Percentiles rank a stretch among this genome's conserved stretches.
These are phyloP conservation scores for Eucalyptus tenuipes DNA, from an alignment of 345 rosid species.

Conservation along the genomic window DNA sequence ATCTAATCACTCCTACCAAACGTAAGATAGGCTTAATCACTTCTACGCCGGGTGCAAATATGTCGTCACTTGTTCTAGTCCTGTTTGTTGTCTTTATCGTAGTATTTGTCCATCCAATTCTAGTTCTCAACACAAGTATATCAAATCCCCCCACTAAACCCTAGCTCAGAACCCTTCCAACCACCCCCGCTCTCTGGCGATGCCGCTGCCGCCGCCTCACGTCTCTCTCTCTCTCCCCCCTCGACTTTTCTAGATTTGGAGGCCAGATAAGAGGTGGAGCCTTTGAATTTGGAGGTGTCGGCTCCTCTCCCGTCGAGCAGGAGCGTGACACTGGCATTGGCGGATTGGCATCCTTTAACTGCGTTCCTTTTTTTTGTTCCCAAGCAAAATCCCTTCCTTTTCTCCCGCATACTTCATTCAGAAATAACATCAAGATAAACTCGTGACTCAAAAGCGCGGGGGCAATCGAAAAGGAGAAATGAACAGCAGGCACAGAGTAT, in stretches of 20 bases:
- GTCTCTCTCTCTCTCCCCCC: not conserved
- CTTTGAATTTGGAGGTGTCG: not conserved
- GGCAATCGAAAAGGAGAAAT: not conserved
- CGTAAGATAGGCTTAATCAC: not conserved
- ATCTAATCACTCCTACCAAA: not conserved
- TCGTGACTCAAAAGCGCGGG: not conserved
- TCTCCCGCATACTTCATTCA: not conserved
- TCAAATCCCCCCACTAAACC: not conserved
- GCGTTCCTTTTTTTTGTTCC: not conserved
- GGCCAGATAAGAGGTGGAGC: not conserved
- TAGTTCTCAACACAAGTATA: not conserved
- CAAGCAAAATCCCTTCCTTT: not conserved
- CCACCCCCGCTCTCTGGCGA: not conserved
- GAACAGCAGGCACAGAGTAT: not conserved
- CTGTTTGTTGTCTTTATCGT: not conserved
- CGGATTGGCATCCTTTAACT: not conserved
- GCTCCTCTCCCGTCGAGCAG: not conserved
- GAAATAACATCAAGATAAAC: not conserved
- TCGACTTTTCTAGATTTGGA: not conserved
- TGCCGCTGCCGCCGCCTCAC: not conserved
- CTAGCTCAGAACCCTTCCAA: not conserved
- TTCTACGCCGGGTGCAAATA: not conserved
- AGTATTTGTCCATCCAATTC: not conserved
- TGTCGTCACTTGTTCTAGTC: not conserved
- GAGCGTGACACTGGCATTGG: not conserved